Evolutionary conservation across 1,284 basidiomycete genomes (phyloP), one percentile per base, ranked within the genome.

Genomic region (Tilletiopsis washingtonensis): DNA sequence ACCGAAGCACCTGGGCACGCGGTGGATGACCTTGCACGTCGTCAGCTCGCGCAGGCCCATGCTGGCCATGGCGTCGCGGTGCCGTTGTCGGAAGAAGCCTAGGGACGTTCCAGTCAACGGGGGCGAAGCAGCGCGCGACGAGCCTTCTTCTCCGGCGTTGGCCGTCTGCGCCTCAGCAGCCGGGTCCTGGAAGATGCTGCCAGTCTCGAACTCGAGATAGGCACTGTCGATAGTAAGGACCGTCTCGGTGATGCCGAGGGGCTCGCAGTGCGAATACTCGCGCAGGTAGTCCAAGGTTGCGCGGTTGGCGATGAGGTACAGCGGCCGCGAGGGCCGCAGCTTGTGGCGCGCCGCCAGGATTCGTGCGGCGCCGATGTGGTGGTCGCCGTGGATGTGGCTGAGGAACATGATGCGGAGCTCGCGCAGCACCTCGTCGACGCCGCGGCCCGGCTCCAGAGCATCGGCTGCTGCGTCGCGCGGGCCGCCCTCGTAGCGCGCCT

Each of bases 331-430:
- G 17, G 46, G 51, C 9, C 40, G 27, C 52, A 91, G 88, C 75
- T 78, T 76, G 44, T 79, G 78, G 49, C 93, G 80, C 75, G 85
- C 83, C 0, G 81, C 76, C 11, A 97, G 78, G 14, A 97, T 74
- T 45, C 83, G 81, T 0, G 82, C 78, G 24, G 93, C 72, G 1
- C 93, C 93, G 43, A 86, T 80, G 69, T 96, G 91, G 72, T 97
- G 91, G 70, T 97, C 93, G 0, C 81, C 91, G 67, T 96, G 91
- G 64, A 86, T 81, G 71, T 97, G 93, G 59, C 86, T 90, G 59
- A 94, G 78, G 73, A 85, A 96, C 25, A 97, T 79, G 66, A 88
- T 81, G 57, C 81, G 83, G 26, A 93, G 73, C 43, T 85, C 77
- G n/a, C 81, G 77, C 49, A 93, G 45, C 3, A 65, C 58, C 12